Base-by-base conservation (phyloP, 805 yeast genomes). In the Teunomyces panamensis region DNA sequence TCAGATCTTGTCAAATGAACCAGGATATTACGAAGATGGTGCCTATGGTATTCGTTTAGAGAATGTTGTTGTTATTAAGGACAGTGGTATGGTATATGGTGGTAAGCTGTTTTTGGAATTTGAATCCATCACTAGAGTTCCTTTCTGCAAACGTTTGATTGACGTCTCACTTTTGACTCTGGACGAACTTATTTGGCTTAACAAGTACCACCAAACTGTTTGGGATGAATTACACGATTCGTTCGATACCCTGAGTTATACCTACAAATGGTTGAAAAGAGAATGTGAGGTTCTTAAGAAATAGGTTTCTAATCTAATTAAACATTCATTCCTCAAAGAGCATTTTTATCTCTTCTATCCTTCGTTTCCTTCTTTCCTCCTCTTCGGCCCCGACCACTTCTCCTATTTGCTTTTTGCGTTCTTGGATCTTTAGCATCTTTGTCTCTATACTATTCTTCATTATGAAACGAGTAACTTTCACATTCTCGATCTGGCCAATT, bases 371-470 rank as follows among this genome's bases (percentile, higher is more conserved):
- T 32, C 87, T 74, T 59, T 85, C 92, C 48, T 85, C 91, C 56
- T 86, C 92, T 51, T 80, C 87, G 3, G 79, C 81, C 35, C 84
- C 87, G 42, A 86, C 84, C 0, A 86, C 88, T 56, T 85, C 91
- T n/a, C 92, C 92, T 49, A 86, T 72, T 43, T 83, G 86, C 55
- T 85, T 76, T 62, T 91, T 92, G 33, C 91, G 71, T 53, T 88
- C 96, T 63, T 91, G 98, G 34, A 92, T 87, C 52, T 80, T 76
- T 43, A 92, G 71, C 94, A 91, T 92, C 56, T 89, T 82, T 51
- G 85, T 94, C 62, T 91, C 98, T 17, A 91, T 87, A 49, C 92
- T 83, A 42, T 83, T 82, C 55, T 84, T 84, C 67, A 91, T 83
- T 39, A 91, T 89, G 58, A 91, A 91, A 49, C 97, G 68, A 1